phyloP scores from a whole-genome alignment of 225 moss, liverwort and hornwort genomes.

The Polytrichum commune region DNA sequence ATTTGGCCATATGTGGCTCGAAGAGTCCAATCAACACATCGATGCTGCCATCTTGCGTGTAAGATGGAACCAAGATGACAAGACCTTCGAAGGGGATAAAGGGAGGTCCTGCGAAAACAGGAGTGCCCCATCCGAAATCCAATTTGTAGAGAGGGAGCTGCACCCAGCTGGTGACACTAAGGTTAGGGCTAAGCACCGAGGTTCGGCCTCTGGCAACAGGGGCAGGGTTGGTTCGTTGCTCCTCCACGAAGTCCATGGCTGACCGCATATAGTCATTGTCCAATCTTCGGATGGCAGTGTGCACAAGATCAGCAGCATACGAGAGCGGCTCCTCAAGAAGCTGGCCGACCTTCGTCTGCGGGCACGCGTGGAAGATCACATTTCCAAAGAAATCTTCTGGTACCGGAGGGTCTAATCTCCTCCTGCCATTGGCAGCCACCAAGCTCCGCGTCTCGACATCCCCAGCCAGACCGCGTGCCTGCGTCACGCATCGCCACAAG shows the following conservation, averaged over 20 bases:
- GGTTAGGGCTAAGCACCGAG: slow-evolving; percentile 70
- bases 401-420: slow-evolving; percentile 39
- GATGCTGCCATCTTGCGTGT: slow-evolving; percentile 75
- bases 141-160: slow-evolving; percentile 68
- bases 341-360: slow-evolving; percentile 39
- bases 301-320: slow-evolving; percentile 57
- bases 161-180: slow-evolving; percentile 87
- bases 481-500: slow-evolving; percentile 77
- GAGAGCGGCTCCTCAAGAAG: slow-evolving; percentile 66
- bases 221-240: slow-evolving; percentile 57
- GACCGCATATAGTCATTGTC: slow-evolving; percentile 77
- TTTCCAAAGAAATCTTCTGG: slow-evolving; percentile 76
- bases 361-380: slow-evolving; percentile 83
- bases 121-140: slow-evolving; percentile 83
- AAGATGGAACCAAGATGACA: slow-evolving; percentile 53
- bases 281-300: slow-evolving; percentile 57
- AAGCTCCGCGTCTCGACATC: slow-evolving; percentile 53
- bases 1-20: slow-evolving; percentile 72
- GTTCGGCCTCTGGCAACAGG: slow-evolving; percentile 50
- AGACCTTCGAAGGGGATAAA: slow-evolving; percentile 85
- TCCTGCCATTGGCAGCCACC: slow-evolving; percentile 75
- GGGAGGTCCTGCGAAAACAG: slow-evolving; percentile 84
- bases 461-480: slow-evolving; percentile 62
- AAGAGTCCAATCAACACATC: slow-evolving; percentile 67
- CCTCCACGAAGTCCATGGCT: slow-evolving; percentile 76